These are phyloP conservation scores for Fraxinus platypoda DNA, from an alignment of 305 asterid species.

Conservation along the genomic window DNA sequence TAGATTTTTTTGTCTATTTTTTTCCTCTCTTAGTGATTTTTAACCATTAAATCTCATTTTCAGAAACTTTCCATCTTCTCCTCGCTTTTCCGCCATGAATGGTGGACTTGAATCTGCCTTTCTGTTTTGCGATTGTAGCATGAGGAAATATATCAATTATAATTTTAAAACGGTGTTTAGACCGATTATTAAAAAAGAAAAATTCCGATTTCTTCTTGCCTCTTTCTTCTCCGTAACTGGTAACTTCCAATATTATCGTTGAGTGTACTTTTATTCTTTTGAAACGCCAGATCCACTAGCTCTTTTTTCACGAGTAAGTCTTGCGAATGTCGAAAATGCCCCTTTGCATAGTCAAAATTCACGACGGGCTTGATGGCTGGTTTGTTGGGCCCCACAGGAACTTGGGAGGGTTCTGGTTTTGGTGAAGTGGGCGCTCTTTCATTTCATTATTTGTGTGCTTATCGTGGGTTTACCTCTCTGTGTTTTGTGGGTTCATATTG, in stretches of 20 bases:
- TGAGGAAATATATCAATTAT: neutral
- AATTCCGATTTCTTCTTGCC: neutral
- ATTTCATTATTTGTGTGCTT: neutral
- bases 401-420: neutral
- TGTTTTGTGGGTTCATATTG: neutral
- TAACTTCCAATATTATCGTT: neutral
- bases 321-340: neutral
- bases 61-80: neutral
- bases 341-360: neutral
- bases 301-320: neutral
- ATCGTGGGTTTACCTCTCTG: neutral
- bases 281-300: neutral
- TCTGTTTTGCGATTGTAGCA: neutral
- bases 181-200: neutral
- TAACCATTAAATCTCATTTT: neutral
- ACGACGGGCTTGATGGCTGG: neutral
- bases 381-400: neutral
- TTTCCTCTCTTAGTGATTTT: neutral
- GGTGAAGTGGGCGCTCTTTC: neutral
- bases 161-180: neutral
- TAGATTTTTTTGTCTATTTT: neutral
- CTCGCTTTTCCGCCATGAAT: neutral
- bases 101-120: neutral
- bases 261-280: neutral
- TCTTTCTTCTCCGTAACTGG: neutral